Evolutionary conservation across 371 early-diverging fungal genomes (phyloP).

Genomic region (Mortierella sp.): DNA sequence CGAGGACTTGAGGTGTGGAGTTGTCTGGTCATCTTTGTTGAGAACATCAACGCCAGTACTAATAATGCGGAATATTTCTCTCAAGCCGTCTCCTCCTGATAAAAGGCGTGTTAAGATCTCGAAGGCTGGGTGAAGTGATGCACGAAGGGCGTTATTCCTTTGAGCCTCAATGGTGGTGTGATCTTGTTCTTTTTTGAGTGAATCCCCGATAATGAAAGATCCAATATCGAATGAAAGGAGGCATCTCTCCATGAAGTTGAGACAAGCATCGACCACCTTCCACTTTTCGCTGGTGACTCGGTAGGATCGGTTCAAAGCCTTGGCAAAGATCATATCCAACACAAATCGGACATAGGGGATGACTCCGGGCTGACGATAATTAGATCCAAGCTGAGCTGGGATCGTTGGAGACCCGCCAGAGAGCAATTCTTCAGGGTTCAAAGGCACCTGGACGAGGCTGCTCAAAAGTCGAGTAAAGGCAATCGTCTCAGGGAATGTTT

Average conservation of each 20-base stretch:
- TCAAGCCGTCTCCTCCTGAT: constrained; percentile 78
- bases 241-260: constrained; percentile 84
- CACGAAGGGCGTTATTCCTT: constrained; percentile 38
- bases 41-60: constrained; percentile 70
- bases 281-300: constrained; percentile 79
- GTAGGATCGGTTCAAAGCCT: constrained; percentile 76
- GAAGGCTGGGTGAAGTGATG: constrained; percentile 85
- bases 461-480: constrained; percentile 83
- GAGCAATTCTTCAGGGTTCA: constrained; percentile 57
- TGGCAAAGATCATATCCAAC: constrained; percentile 84
- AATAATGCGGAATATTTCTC: constrained; percentile 76
- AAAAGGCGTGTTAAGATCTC: constrained; percentile 84
- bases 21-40: constrained; percentile 54
- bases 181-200: constrained; percentile 31
- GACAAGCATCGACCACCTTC: constrained; percentile 80
- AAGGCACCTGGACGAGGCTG: constrained; percentile 76
- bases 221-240: constrained; percentile 80
- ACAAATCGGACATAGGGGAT: constrained; percentile 86
- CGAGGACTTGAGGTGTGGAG: constrained; percentile 37
- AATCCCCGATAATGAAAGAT: constrained; percentile 52
- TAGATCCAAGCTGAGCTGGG: constrained; percentile 60
- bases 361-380: constrained; percentile 77
- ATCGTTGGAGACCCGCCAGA: constrained; percentile 60
- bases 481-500: constrained; percentile 87
- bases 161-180: constrained; percentile 33